phyloP scores from a whole-genome alignment of 2,329 filamentous ascomycete genomes.

The Hypomyces perniciosus region DNA sequence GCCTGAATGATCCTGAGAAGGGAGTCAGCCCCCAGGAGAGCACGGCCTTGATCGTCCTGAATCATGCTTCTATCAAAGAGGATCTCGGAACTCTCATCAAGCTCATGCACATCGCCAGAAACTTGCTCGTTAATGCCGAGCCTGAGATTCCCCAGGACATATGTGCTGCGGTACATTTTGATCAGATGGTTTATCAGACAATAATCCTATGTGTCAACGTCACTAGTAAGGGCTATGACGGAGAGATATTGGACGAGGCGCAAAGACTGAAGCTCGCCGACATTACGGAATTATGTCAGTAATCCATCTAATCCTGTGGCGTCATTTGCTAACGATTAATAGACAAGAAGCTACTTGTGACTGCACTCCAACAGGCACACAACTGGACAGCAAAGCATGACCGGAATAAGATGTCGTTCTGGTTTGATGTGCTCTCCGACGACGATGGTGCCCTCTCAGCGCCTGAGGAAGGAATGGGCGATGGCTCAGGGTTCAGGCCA shows the following conservation, averaged over 20 bases:
- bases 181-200: constrained; percentile 60
- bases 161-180: constrained; percentile 57
- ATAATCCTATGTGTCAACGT: constrained; percentile 62
- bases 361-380: constrained; percentile 59
- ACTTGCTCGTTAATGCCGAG: constrained; percentile 58
- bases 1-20: constrained; percentile 48
- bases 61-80: constrained; percentile 55
- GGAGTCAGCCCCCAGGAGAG: constrained; percentile 56
- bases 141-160: constrained; percentile 61
- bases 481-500: constrained; percentile 48
- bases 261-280: constrained; percentile 54
- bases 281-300: constrained; percentile 58
- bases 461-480: constrained; percentile 46
- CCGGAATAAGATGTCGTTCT: constrained; percentile 64
- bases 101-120: constrained; percentile 60
- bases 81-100: constrained; percentile 60
- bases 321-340: neutral
- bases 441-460: constrained; percentile 43
- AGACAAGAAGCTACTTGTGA: constrained; percentile 63
- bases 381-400: constrained; percentile 67
- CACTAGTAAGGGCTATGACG: constrained; percentile 61
- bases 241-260: constrained; percentile 54
- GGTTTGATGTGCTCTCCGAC: constrained; percentile 60
- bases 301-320: neutral
- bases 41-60: constrained; percentile 56